Percentiles rank a stretch among this genome's conserved stretches.
phyloP scores from a whole-genome alignment of 179 eudicot genomes.

The Spergularia azorica region DNA sequence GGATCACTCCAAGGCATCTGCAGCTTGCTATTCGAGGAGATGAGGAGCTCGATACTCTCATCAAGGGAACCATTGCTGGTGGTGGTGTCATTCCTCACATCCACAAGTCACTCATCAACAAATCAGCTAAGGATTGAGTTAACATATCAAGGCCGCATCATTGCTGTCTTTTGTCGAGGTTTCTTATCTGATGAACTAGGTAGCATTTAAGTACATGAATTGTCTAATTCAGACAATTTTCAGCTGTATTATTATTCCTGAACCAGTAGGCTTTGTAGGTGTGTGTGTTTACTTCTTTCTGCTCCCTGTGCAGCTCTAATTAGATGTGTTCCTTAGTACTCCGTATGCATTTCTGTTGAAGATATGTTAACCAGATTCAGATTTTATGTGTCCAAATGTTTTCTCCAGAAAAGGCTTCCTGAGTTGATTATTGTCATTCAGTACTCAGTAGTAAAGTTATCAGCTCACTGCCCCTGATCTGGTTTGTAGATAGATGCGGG shows the following conservation, averaged over 20 bases:
- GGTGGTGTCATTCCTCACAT: conserved; percentile 66
- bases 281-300: conserved; percentile 10
- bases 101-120: conserved; percentile 57
- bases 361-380: not conserved
- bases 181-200: not conserved
- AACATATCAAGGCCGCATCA: not conserved
- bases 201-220: conserved; percentile 16
- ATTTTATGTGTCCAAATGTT: not conserved
- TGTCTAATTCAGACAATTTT: not conserved
- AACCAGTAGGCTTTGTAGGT: conserved; percentile 7
- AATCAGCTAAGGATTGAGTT: conserved; percentile 46
- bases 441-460: too few relatives aligned
- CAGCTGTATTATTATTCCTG: not conserved
- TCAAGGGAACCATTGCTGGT: conserved; percentile 63
- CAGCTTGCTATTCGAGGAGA: conserved; percentile 65
- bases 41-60: conserved; percentile 60
- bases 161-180: not conserved
- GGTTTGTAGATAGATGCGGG: too few relatives aligned
- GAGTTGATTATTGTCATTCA: too few relatives aligned
- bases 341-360: not conserved
- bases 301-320: conserved; percentile 32
- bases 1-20: conserved; percentile 58
- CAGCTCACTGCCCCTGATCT: too few relatives aligned
- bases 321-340: conserved; percentile 15
- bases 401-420: too few relatives aligned